Evolutionary conservation across 345 rosid genomes (phyloP).

Genomic region (Eucalyptus sp.): DNA sequence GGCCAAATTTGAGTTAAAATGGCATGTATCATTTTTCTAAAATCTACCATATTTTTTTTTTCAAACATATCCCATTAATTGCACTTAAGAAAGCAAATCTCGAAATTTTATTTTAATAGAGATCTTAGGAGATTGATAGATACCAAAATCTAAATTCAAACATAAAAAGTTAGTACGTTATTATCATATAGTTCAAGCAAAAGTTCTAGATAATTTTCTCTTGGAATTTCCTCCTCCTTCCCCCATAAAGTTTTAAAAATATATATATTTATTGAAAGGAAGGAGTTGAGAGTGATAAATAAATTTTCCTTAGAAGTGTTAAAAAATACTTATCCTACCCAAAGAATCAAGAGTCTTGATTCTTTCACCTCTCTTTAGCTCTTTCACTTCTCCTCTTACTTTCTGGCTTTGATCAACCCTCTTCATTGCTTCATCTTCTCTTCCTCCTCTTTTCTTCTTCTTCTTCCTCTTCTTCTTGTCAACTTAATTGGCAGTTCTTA

Average conservation of each 20-base stretch:
- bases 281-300: not conserved
- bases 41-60: not conserved
- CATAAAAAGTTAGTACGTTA: not conserved
- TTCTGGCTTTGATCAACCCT: not conserved
- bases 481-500: not conserved
- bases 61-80: not conserved
- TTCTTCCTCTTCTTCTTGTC: not conserved
- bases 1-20: too few species aligned
- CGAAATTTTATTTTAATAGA: not conserved
- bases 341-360: not conserved
- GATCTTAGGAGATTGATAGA: not conserved
- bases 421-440: not conserved
- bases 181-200: not conserved
- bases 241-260: not conserved
- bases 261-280: not conserved
- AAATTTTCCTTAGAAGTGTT: not conserved
- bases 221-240: not conserved
- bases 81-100: not conserved
- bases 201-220: not conserved
- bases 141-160: not conserved
- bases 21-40: not conserved
- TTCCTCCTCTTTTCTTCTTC: not conserved
- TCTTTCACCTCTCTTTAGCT: not conserved
- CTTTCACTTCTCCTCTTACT: not conserved
- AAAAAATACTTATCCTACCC: too few species aligned